phyloP scores from a whole-genome alignment of 306 rosid genomes.

The Fragaria iinumae region DNA sequence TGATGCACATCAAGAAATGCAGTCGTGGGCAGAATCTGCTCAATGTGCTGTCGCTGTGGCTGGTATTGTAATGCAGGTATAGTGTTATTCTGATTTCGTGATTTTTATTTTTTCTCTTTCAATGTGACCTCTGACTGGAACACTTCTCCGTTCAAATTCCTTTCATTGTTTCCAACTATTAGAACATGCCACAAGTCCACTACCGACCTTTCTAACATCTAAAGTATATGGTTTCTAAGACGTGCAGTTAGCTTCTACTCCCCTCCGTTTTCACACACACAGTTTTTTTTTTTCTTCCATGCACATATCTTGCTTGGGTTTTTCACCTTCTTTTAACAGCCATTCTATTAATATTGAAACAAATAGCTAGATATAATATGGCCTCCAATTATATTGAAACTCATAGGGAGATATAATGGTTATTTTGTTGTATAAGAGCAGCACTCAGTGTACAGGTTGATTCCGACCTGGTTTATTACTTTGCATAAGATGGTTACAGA shows the following conservation, averaged over 20 bases:
- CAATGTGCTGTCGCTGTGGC: constrained; percentile 99
- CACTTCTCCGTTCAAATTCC: neutral
- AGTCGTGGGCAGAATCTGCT: constrained; percentile 99
- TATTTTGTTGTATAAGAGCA: neutral
- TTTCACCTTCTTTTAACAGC: constrained; percentile 2
- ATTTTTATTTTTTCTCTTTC: neutral
- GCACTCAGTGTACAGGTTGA: neutral
- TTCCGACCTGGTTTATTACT: neutral
- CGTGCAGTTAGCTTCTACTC: neutral
- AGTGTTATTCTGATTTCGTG: neutral
- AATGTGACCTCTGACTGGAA: neutral
- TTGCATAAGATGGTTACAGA: neutral
- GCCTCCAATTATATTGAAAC: neutral
- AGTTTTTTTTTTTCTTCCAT: too few relatives aligned
- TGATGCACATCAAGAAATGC: constrained; percentile 99
- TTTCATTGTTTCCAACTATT: neutral
- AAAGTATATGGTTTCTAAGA: neutral
- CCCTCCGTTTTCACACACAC: neutral
- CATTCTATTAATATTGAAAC: neutral
- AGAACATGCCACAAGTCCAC: too few relatives aligned
- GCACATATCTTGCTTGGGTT: neutral
- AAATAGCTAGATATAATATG: neutral
- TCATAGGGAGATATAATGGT: neutral
- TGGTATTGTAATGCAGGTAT: constrained; percentile 97
- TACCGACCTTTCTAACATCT: neutral